Evolutionary conservation across 2,329 filamentous ascomycete genomes (phyloP).

Genomic region (Penicillium sp.): DNA sequence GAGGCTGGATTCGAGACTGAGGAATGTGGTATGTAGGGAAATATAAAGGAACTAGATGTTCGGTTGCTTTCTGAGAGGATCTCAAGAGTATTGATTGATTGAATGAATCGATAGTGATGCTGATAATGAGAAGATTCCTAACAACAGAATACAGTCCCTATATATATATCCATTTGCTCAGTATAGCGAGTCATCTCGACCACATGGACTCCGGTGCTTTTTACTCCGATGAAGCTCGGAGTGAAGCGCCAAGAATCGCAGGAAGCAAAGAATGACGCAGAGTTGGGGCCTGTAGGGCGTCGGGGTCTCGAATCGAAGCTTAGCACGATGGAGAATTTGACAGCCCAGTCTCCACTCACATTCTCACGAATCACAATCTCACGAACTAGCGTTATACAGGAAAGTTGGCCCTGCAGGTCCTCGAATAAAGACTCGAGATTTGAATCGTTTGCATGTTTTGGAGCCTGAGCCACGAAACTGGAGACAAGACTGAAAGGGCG

Average conservation of each 20-base stretch:
- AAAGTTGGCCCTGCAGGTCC: background rate
- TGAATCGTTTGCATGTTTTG: background rate
- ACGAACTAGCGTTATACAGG: background rate
- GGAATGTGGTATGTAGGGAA: background rate
- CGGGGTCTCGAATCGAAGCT: slow-evolving; percentile 9
- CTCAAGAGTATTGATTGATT: background rate
- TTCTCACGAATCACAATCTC: background rate
- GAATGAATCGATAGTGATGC: background rate
- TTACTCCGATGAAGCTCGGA: slow-evolving; percentile 14
- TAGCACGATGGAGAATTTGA: slow-evolving; percentile 5
- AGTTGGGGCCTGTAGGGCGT: background rate
- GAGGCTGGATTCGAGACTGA: background rate
- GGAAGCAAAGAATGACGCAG: slow-evolving; percentile 10
- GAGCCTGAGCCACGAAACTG: background rate
- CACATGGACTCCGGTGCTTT: background rate
- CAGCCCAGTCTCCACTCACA: background rate
- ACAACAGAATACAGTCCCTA: slow-evolving; percentile 1
- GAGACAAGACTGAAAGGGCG: background rate
- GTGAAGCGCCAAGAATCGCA: slow-evolving; percentile 3
- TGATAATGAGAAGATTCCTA: background rate
- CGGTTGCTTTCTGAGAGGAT: background rate
- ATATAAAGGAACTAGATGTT: background rate
- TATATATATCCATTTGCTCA: slow-evolving; percentile 9
- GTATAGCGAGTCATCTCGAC: background rate
- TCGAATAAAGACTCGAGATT: background rate